Conservation (phyloP, 73 alveolate species). For the Tetrahymena malaccensis region DNA sequence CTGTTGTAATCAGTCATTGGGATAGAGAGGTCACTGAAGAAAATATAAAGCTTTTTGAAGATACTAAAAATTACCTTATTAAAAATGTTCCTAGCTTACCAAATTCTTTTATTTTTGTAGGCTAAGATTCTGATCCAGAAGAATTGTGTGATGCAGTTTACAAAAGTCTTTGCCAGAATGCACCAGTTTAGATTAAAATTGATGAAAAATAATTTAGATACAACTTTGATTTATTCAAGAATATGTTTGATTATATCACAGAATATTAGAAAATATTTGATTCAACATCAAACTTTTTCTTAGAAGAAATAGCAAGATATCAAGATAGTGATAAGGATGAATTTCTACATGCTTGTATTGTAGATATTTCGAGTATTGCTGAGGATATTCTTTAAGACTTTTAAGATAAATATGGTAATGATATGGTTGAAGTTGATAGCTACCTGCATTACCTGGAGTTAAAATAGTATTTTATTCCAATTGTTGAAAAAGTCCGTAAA, state of each 20-base stretch:
- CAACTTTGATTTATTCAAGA: slow-evolving; percentile 1
- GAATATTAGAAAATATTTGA: background rate
- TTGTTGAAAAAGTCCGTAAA: background rate
- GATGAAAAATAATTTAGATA: background rate
- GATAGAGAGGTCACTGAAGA: background rate
- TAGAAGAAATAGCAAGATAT: background rate
- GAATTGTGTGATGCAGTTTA: background rate
- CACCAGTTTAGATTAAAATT: background rate
- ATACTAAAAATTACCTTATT: background rate
- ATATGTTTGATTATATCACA: background rate
- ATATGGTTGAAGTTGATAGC: background rate
- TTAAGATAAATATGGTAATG: background rate
- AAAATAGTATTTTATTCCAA: background rate
- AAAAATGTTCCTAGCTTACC: background rate
- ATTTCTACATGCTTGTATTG: slow-evolving; percentile 2
- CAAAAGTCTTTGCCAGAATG: background rate
- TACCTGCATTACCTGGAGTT: background rate
- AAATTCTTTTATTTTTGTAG: slow-evolving; percentile 2
- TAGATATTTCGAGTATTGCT: background rate
- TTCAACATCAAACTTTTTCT: background rate
- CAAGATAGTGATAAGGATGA: background rate
- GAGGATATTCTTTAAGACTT: background rate
- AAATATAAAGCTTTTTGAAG: background rate
- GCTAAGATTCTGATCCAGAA: background rate
- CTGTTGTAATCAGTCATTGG: slow-evolving; percentile 4